Conservation (phyloP, 441 rosid species). For the Populus hybrid region DNA sequence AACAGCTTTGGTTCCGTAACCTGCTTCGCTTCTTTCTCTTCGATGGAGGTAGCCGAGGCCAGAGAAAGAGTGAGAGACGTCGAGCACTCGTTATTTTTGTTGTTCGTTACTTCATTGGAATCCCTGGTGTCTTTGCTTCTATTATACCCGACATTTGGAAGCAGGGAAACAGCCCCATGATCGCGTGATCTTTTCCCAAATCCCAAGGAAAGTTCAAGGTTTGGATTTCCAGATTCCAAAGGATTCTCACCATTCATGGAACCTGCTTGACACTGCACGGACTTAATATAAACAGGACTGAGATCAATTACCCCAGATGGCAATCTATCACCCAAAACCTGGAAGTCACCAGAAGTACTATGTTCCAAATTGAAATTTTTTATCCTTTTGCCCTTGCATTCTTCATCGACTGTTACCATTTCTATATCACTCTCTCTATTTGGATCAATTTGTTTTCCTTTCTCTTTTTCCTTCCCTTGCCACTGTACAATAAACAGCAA, state of each 20-base stretch:
- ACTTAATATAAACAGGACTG: not conserved
- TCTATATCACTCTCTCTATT: not conserved
- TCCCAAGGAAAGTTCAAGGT: constrained; percentile 27
- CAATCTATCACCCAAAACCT: not conserved
- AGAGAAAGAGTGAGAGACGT: constrained; percentile 20
- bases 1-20: not conserved
- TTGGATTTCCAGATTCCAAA: constrained; percentile 1
- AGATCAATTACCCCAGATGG: not conserved
- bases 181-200: not conserved
- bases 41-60: constrained; percentile 4
- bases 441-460: not conserved
- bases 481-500: not conserved
- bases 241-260: constrained; percentile 1
- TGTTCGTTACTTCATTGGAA: not conserved
- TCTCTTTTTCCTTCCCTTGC: not conserved
- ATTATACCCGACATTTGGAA: not conserved
- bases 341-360: not conserved
- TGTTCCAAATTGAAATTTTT: not conserved
- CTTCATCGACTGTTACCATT: not conserved
- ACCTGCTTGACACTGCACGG: not conserved
- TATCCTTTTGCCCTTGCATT: not conserved
- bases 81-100: not conserved
- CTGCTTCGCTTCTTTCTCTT: not conserved
- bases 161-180: not conserved
- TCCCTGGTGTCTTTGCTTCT: not conserved